phyloP scores from a whole-genome alignment of 306 rosid species.

The Acacia confusa region DNA sequence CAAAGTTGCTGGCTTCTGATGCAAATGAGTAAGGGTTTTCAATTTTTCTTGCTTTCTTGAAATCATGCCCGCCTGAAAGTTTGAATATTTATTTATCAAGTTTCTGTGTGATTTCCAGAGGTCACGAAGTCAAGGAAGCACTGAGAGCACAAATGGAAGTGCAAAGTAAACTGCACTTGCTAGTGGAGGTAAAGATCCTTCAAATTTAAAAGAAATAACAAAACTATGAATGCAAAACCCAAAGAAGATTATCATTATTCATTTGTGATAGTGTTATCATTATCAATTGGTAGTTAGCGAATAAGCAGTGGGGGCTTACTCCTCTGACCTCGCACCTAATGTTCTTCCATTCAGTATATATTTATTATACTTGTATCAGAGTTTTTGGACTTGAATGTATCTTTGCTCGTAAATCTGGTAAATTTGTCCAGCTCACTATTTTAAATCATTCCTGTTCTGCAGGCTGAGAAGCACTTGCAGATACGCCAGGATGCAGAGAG shows the following conservation, averaged over 20 bases:
- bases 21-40: conserved; percentile 4
- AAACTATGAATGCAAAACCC: neutral
- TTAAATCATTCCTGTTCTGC: neutral
- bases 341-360: neutral
- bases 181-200: conserved; percentile 5
- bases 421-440: neutral
- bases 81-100: neutral
- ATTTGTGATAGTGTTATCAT: neutral
- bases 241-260: neutral
- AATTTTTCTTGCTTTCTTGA: neutral
- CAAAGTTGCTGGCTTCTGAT: conserved; percentile 1
- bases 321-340: neutral
- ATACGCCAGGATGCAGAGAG: conserved; percentile 11
- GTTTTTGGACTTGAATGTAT: neutral
- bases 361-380: neutral
- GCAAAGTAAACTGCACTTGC: conserved; percentile 5
- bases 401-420: neutral
- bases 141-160: conserved; percentile 11
- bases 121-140: conserved; percentile 12
- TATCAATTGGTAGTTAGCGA: neutral
- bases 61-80: neutral
- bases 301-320: neutral
- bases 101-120: neutral
- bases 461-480: conserved; percentile 9
- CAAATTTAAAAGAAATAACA: neutral